Evolutionary conservation across 805 yeast species (phyloP), one percentile per base, ranked within the genome.

Genomic region (Teunomyces gatunensis): DNA sequence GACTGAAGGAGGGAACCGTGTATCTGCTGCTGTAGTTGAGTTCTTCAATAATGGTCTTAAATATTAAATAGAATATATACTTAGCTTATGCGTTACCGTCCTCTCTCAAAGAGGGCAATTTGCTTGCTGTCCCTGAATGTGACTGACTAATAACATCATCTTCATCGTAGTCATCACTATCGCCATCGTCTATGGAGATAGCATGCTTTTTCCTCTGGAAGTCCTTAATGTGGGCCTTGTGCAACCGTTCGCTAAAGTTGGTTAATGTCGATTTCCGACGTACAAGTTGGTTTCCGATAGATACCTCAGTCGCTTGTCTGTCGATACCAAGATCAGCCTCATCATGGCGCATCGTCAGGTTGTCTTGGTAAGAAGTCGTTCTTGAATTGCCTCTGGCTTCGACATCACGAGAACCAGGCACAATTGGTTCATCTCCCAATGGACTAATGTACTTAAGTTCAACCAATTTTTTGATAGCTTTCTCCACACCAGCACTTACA

Each of bases 181-280:
- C 64, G 17, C 62, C 62, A 25, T 62, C 69, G 1, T 64, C 67
- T 5, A 54, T 58, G 6, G 58, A 55, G 7, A 59, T 56, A 5
- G 59, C 57, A 12, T 61, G 60, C 54, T 73, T 78, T 46, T 83
- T 77, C 57, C 91, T 77, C 66, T 89, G 94, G 73, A 89, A 89
- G 68, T 89, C 96, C 59, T 85, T 84, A 33, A 87, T 83, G 58
- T 89, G 96, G 0, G 96, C 96, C 64, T 74, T 78, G 10, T 84
- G 85, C 55, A 87, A 72, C 0, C 81, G 78, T 44, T 76, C 75
- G 3, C 81, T 69, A n/a, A 84, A 64, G 23, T 68, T 65, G 33
- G 69, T 69, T 39, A 83, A 64, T 1, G 73, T 65, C 3, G 73
- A 63, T 44, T 57, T 60, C 17, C 64, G 58, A 25, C 64, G 55